phyloP scores from a whole-genome alignment of 192 early-diverging fungal genomes.

The Allomyces macrogynus region DNA sequence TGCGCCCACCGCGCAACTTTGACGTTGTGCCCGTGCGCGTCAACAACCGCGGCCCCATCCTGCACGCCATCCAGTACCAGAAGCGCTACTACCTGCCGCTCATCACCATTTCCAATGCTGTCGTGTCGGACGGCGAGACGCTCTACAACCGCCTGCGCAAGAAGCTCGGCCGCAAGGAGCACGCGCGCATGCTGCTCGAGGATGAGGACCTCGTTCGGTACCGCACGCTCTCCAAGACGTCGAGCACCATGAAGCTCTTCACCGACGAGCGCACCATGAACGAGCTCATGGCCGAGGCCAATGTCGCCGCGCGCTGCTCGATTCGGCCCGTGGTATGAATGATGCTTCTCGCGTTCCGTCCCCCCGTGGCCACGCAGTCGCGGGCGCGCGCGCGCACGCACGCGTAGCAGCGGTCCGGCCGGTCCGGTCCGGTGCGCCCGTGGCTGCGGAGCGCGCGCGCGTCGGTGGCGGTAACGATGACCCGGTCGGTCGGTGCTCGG shows the following conservation, averaged over 20 bases:
- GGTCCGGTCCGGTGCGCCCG: not conserved
- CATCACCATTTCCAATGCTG: not conserved
- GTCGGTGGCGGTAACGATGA: too few species aligned
- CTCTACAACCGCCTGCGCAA: not conserved
- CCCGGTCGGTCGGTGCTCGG: too few species aligned
- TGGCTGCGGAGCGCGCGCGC: not conserved
- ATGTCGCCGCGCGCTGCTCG: not conserved
- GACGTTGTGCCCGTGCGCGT: not conserved
- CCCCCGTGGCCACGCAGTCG: not conserved
- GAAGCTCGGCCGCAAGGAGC: not conserved
- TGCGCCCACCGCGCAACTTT: not conserved
- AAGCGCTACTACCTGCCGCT: not conserved
- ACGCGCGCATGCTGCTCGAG: not conserved
- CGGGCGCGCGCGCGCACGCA: not conserved
- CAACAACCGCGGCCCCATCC: not conserved
- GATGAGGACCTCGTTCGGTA: not conserved
- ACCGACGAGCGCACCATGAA: not conserved
- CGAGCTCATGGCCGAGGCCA: not conserved
- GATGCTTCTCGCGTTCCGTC: not conserved
- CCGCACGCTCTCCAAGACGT: not conserved
- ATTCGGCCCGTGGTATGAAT: not conserved
- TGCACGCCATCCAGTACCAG: not conserved
- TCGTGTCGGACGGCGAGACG: not conserved
- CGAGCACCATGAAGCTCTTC: not conserved
- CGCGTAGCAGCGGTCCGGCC: not conserved